These are phyloP conservation scores for Mycena galopus DNA, from an alignment of 768 basidiomycete species.

Conservation along the genomic window DNA sequence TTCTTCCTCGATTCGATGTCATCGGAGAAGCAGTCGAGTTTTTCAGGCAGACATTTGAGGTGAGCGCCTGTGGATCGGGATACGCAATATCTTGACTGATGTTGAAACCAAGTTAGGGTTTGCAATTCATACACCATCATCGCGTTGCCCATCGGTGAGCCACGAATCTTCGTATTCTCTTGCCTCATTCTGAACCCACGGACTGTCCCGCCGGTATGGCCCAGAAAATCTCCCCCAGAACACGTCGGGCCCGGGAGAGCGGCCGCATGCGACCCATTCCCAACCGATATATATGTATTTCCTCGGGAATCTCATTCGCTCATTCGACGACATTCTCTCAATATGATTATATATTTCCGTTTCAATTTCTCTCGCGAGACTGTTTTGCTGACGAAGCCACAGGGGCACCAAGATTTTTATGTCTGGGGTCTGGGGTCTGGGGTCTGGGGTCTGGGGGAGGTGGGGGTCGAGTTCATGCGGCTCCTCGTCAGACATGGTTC, in stretches of 20 bases:
- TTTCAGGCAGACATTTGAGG: no score
- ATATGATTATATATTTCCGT: slow-evolving; percentile 40
- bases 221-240: slow-evolving; percentile 52
- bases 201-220: slow-evolving; percentile 45
- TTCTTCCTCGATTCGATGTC: slow-evolving; percentile 50
- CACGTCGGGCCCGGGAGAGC: slow-evolving; percentile 33
- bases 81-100: no score
- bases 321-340: slow-evolving; percentile 15
- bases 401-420: background rate
- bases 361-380: no score
- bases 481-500: slow-evolving; percentile 53
- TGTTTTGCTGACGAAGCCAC: no score
- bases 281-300: slow-evolving; percentile 60
- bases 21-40: slow-evolving; percentile 44
- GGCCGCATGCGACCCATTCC: slow-evolving; percentile 54
- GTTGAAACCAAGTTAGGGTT: slow-evolving; percentile 39
- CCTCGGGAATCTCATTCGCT: slow-evolving; percentile 49
- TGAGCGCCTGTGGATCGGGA: no score
- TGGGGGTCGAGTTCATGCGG: slow-evolving; percentile 48
- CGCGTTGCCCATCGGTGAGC: slow-evolving; percentile 45
- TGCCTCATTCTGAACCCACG: slow-evolving; percentile 19
- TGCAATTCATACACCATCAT: slow-evolving; percentile 48
- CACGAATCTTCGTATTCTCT: background rate
- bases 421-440: no score
- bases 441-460: background rate